A percentile compares a stretch with the other conserved stretches of the same genome.
Evolutionary conservation across 495 filamentous ascomycete species (phyloP).

Genomic region (Penicillium parvum): DNA sequence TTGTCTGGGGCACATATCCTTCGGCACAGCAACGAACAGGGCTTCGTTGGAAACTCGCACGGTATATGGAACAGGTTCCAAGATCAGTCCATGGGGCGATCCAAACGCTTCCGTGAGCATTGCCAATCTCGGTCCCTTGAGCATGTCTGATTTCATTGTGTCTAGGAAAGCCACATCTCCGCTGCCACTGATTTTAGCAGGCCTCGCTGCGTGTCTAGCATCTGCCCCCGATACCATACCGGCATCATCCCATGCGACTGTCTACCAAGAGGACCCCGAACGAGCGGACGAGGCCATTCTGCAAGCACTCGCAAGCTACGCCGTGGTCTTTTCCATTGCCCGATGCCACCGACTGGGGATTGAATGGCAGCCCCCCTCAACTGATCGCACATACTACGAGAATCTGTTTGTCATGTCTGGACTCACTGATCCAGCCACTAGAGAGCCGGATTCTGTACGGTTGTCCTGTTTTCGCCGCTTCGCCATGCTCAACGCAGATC

Average conservation of each 20-base stretch:
- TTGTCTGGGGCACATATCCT: slow-evolving; percentile 32
- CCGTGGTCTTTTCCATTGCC: slow-evolving; percentile 29
- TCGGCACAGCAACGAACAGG: slow-evolving; percentile 16
- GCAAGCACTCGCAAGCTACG: slow-evolving; percentile 27
- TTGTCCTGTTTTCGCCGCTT: slow-evolving; percentile 33
- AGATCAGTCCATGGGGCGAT: slow-evolving; percentile 22
- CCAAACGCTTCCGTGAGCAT: slow-evolving; percentile 26
- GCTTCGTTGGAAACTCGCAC: slow-evolving; percentile 20
- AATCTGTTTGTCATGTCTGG: slow-evolving; percentile 37
- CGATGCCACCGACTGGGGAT: slow-evolving; percentile 26
- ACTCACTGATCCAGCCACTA: slow-evolving; percentile 13
- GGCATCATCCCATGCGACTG: slow-evolving; percentile 13
- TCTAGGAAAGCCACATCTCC: slow-evolving; percentile 22
- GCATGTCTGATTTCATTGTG: background rate
- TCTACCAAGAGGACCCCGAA: slow-evolving; percentile 25
- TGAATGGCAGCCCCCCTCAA: slow-evolving; percentile 15
- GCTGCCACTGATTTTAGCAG: slow-evolving; percentile 29
- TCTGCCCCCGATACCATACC: slow-evolving; percentile 21
- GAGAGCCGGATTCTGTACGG: slow-evolving; percentile 15
- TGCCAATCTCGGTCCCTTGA: background rate
- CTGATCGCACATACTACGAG: slow-evolving; percentile 24
- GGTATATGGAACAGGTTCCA: slow-evolving; percentile 26
- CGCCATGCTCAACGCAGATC: slow-evolving; percentile 32
- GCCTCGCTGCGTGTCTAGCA: slow-evolving; percentile 32
- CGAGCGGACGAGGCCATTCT: slow-evolving; percentile 25